phyloP scores from a whole-genome alignment of 2,329 filamentous ascomycete species.

The Stagonosporopsis rhizophila region DNA sequence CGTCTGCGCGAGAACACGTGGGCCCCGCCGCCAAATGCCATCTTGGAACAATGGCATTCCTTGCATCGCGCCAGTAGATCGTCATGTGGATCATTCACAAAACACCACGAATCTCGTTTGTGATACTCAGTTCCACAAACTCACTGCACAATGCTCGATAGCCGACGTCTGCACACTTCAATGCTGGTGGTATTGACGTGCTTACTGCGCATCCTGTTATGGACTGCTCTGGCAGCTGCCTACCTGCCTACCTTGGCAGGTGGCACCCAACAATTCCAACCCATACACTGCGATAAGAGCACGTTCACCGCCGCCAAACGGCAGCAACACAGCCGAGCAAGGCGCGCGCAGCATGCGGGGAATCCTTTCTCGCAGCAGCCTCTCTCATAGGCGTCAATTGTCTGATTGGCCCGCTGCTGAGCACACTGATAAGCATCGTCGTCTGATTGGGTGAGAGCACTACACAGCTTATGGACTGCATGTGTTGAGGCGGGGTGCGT shows the following conservation, averaged over 20 bases:
- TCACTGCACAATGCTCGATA: neutral
- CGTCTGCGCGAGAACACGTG: constrained; percentile 22
- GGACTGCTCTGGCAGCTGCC: constrained; percentile 8
- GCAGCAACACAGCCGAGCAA: constrained; percentile 15
- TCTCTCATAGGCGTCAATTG: constrained; percentile 1
- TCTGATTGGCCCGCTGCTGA: constrained; percentile 8
- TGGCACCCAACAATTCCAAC: constrained; percentile 10
- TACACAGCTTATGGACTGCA: constrained; percentile 12
- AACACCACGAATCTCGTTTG: constrained; percentile 8
- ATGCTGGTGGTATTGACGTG: constrained; percentile 1
- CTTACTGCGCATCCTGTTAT: constrained; percentile 4
- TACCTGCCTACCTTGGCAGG: constrained; percentile 17
- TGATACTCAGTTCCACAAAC: neutral
- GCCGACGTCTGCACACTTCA: neutral
- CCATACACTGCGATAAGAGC: constrained; percentile 13
- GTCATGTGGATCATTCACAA: constrained; percentile 14
- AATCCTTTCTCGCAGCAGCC: constrained; percentile 9
- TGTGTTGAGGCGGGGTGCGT: constrained; percentile 22
- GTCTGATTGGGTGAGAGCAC: constrained; percentile 1
- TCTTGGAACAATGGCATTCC: constrained; percentile 15
- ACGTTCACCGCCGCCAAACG: constrained; percentile 19
- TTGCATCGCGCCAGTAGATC: constrained; percentile 10
- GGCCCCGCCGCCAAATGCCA: constrained; percentile 12
- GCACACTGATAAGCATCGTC: constrained; percentile 17
- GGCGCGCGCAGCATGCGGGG: constrained; percentile 13